Evolutionary conservation across 2,329 filamentous ascomycete species (phyloP).

Genomic region (Chalaropsis thielavioides): DNA sequence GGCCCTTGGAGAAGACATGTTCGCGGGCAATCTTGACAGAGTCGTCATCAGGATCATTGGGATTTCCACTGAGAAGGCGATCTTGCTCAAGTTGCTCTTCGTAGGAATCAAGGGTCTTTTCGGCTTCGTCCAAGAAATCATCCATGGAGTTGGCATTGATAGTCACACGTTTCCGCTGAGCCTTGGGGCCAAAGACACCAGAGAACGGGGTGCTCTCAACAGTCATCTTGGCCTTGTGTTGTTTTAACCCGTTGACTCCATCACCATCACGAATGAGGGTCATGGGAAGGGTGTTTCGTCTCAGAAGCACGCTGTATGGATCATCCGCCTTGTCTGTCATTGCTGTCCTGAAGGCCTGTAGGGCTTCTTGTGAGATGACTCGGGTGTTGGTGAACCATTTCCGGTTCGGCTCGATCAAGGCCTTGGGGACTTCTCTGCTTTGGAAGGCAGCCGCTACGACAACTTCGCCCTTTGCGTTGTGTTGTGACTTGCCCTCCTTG

Average conservation of each 20-base stretch:
- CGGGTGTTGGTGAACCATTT: conserved; percentile 97
- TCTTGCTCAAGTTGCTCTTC: conserved; percentile 67
- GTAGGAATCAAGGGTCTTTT: conserved; percentile 69
- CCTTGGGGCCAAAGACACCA: conserved; percentile 85
- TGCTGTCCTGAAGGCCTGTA: conserved; percentile 76
- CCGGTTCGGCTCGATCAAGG: conserved; percentile 85
- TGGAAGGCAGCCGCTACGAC: conserved; percentile 74
- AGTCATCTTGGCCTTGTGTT: conserved; percentile 87
- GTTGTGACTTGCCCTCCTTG: conserved; percentile 70
- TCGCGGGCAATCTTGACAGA: conserved; percentile 53
- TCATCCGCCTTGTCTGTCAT: conserved; percentile 83
- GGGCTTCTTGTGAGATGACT: conserved; percentile 71
- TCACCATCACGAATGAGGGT: conserved; percentile 70
- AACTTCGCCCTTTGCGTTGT: conserved; percentile 72
- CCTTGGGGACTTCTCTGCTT: conserved; percentile 64
- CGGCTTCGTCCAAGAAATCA: conserved; percentile 67
- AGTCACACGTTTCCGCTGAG: conserved; percentile 85
- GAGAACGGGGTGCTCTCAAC: conserved; percentile 76
- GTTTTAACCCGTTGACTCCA: conserved; percentile 65
- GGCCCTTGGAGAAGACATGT: conserved; percentile 85
- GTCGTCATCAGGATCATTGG: conserved; percentile 35
- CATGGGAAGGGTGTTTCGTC: conserved; percentile 95
- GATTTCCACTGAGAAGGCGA: conserved; percentile 57
- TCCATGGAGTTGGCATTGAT: conserved; percentile 66
- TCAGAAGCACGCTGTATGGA: conserved; percentile 87